These are phyloP conservation scores for Backusella mclennaniae DNA, from an alignment of 192 early-diverging fungal genomes.

Conservation along the genomic window DNA sequence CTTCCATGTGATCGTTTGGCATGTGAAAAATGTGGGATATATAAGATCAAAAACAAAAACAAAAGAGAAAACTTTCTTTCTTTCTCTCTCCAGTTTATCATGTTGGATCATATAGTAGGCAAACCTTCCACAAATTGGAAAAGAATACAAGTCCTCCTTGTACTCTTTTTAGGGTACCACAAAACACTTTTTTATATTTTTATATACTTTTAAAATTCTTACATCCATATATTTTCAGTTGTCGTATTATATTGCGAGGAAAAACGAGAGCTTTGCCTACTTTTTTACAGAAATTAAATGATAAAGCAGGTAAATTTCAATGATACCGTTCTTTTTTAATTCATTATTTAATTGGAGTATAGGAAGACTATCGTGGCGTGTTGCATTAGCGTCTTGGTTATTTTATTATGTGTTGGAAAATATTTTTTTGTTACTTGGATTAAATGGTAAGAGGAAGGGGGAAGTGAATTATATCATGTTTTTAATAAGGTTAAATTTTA, in stretches of 20 bases:
- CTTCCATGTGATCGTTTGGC: not conserved
- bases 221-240: conserved; percentile 12
- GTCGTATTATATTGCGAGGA: conserved; percentile 23
- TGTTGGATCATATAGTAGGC: conserved; percentile 92
- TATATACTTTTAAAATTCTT: not conserved
- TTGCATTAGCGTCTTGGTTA: conserved; percentile 63
- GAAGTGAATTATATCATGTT: not conserved
- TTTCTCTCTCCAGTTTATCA: conserved; percentile 30
- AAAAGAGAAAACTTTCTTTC: not conserved
- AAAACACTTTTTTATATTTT: not conserved
- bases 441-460: conserved; percentile 50
- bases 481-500: not conserved
- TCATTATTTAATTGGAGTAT: conserved; percentile 11
- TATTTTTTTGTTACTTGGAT: conserved; percentile 67
- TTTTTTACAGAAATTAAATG: conserved; percentile 28
- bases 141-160: conserved; percentile 69
- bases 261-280: conserved; percentile 24
- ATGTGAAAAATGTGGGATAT: not conserved
- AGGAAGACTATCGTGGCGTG: conserved; percentile 69
- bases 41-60: not conserved
- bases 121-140: conserved; percentile 87
- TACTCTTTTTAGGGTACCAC: conserved; percentile 32
- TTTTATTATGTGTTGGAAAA: conserved; percentile 66
- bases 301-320: conserved; percentile 23
- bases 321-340: not conserved